These are phyloP conservation scores for Ophiobolus disseminans DNA, from an alignment of 2,329 filamentous ascomycete genomes.

Conservation along the genomic window DNA sequence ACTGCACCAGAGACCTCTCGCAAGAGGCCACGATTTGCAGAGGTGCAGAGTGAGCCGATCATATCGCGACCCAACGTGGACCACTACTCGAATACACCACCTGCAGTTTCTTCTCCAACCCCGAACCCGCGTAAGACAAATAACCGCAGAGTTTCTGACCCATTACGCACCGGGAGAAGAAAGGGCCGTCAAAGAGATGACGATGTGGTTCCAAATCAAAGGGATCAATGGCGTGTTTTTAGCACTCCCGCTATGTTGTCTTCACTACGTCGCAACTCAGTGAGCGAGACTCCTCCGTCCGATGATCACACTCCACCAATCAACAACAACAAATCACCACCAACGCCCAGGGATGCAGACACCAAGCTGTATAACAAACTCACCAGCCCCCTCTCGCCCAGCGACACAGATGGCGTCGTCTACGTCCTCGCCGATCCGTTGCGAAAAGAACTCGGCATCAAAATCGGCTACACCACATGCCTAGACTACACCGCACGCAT, in stretches of 20 bases:
- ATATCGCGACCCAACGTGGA: neutral
- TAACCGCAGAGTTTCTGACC: slow-evolving; percentile 2
- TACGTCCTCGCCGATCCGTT: slow-evolving; percentile 10
- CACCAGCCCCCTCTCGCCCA: neutral
- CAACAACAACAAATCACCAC: neutral
- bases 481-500: slow-evolving; percentile 2
- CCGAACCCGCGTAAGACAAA: neutral
- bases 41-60: slow-evolving; percentile 3
- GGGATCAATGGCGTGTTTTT: neutral
- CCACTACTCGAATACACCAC: too few relatives aligned
- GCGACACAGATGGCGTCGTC: slow-evolving; percentile 6
- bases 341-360: too few relatives aligned
- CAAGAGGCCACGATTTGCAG: slow-evolving; percentile 4
- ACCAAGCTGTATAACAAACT: slow-evolving; percentile 6
- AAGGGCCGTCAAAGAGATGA: neutral
- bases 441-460: neutral
- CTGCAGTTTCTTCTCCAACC: neutral
- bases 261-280: too few relatives aligned
- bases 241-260: too few relatives aligned
- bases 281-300: too few relatives aligned
- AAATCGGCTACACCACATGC: slow-evolving; percentile 16
- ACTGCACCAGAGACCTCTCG: neutral
- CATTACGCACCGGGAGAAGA: neutral
- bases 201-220: neutral
- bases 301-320: neutral